Evolutionary conservation across 2,329 filamentous ascomycete species (phyloP), one percentile per base, ranked within the genome.

Genomic region (Ophiostoma ips): DNA sequence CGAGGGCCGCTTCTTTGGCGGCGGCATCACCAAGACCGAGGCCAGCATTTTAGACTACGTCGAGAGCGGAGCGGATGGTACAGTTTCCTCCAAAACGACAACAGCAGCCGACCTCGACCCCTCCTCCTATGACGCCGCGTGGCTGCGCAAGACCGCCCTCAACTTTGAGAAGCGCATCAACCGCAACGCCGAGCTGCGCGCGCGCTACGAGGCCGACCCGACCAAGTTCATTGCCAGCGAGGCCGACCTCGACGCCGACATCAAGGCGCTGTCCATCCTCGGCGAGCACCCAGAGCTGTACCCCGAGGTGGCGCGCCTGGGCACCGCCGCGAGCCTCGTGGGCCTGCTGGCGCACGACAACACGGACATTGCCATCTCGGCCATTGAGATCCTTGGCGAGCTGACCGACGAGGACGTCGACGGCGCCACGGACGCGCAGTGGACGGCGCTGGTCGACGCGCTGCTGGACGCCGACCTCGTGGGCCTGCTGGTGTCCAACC

Each of bases 1-100:
- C 49, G 92, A 94, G 56, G 92, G 90, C 1, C 82, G 92, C 11
- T 98, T 98, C 70, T 98, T 95, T 59, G 92, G 90, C 40, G 86
- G 88, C 49, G 92, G 92, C 33, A 83, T 98, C 58, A 87, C 83
- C 24, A 75, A 81, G 52, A 76, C 87, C 57, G 87, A 94, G 56
- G 82, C 81, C 2, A 78, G 88, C 58, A 86, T 92, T 18, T 75
- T 98, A 60, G 85, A 96, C 65, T 96, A 84, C 61, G 79, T 98
- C 55, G 87, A 95, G 8, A 52, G 50, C 55, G 66, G 65, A 18
- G 66, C 50, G 60, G 79, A n/a, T n/a, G n/a, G n/a, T n/a, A n/a
- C n/a, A n/a, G n/a, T n/a, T n/a, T n/a, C n/a, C n/a, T n/a, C n/a
- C n/a, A n/a, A n/a, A n/a, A n/a, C n/a, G n/a, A n/a, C n/a, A n/a